phyloP scores from a whole-genome alignment of 2,329 filamentous ascomycete genomes.

The Aspergillus sp. region DNA sequence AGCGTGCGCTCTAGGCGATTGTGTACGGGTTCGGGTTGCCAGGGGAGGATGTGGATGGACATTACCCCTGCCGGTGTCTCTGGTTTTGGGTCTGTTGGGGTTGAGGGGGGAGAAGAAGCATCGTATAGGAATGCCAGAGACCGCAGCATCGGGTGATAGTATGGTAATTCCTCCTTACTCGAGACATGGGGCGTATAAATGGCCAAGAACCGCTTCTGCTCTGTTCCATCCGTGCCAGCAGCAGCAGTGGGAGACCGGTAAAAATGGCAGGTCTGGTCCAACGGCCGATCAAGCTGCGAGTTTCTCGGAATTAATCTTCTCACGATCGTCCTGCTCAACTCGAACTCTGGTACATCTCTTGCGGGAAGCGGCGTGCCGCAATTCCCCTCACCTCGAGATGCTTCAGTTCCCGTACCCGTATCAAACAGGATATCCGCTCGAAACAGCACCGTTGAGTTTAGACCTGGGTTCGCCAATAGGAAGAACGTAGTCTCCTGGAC shows the following conservation, averaged over 20 bases:
- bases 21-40: slow-evolving; percentile 43
- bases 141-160: slow-evolving; percentile 81
- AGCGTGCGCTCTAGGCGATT: slow-evolving; percentile 45
- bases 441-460: slow-evolving; percentile 63
- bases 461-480: slow-evolving; percentile 58
- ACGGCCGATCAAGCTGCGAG: slow-evolving; percentile 70
- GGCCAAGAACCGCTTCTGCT: slow-evolving; percentile 55
- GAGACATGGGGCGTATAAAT: slow-evolving; percentile 77
- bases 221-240: neutral
- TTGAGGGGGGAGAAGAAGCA: slow-evolving; percentile 10
- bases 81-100: slow-evolving; percentile 26
- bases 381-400: slow-evolving; percentile 15
- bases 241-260: slow-evolving; percentile 46
- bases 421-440: slow-evolving; percentile 65
- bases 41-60: slow-evolving; percentile 59
- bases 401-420: slow-evolving; percentile 39
- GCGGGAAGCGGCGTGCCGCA: slow-evolving; percentile 19
- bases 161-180: slow-evolving; percentile 69
- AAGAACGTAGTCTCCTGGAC: slow-evolving; percentile 56
- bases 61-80: slow-evolving; percentile 43
- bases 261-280: slow-evolving; percentile 83
- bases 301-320: slow-evolving; percentile 83
- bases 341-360: slow-evolving; percentile 34
- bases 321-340: slow-evolving; percentile 68
- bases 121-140: slow-evolving; percentile 77